These are phyloP conservation scores for Leccinum truebloodii DNA, from an alignment of 768 basidiomycete genomes.

Conservation along the genomic window DNA sequence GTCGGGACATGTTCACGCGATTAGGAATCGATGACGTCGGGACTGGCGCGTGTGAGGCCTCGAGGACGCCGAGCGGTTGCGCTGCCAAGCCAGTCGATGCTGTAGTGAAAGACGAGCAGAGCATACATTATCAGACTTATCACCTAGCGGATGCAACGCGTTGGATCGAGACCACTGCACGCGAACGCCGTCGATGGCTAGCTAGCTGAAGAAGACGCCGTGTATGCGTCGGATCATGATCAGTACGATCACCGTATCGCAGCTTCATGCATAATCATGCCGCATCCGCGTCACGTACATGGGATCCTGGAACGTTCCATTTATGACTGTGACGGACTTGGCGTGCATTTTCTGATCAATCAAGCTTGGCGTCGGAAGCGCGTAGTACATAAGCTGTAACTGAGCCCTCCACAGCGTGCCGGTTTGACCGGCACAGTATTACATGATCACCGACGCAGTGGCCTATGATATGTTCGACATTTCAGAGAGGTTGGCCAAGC, in stretches of 20 bases:
- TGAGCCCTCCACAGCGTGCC: neutral
- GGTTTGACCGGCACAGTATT: neutral
- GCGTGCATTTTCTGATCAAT: no score
- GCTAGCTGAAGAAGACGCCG: neutral
- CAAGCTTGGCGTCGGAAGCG: neutral
- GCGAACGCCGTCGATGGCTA: neutral
- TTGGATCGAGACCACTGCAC: neutral
- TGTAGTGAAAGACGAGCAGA: neutral
- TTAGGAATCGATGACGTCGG: constrained; percentile 2
- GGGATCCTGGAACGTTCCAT: neutral
- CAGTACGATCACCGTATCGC: neutral
- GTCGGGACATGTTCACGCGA: neutral
- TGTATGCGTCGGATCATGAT: neutral
- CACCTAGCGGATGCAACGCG: neutral
- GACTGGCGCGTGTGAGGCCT: neutral
- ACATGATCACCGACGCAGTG: neutral
- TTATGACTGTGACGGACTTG: no score
- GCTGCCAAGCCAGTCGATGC: neutral
- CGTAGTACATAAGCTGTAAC: neutral
- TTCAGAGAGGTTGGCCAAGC: neutral
- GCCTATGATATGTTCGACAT: neutral
- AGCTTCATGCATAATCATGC: neutral
- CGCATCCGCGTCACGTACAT: neutral
- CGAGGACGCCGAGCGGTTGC: neutral
- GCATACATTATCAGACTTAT: neutral